Conservation (phyloP, 2,329 filamentous ascomycete species). For the Cladosporium sp. region DNA sequence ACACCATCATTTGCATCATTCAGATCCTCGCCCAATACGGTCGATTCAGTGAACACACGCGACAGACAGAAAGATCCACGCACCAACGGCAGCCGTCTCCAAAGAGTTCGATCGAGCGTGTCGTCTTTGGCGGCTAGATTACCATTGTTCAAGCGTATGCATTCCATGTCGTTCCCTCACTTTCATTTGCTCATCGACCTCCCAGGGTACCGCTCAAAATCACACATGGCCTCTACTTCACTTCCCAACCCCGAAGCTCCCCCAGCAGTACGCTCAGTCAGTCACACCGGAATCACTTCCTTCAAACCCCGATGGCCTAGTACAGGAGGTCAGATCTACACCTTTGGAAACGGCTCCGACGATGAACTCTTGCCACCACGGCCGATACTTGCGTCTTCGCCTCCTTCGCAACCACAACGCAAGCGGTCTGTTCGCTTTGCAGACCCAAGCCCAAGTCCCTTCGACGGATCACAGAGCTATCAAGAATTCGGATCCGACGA, state of each 20-base stretch:
- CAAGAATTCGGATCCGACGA: conserved; percentile 2
- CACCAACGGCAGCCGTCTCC: neutral
- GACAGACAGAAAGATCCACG: neutral
- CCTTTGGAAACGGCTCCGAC: conserved; percentile 4
- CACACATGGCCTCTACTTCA: neutral
- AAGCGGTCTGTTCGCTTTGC: conserved; percentile 12
- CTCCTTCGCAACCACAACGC: neutral
- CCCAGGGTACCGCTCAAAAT: conserved; percentile 1
- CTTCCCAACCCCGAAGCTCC: neutral
- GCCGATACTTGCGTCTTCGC: neutral
- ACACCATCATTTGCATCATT: conserved; percentile 9
- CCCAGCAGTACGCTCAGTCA: neutral
- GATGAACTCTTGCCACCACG: neutral
- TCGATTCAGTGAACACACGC: neutral
- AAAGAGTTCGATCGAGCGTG: neutral
- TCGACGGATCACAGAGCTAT: conserved; percentile 9
- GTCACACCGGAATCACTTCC: neutral
- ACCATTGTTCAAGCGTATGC: neutral
- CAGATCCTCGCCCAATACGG: conserved; percentile 1
- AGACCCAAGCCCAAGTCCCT: conserved; percentile 1
- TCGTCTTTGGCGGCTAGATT: neutral
- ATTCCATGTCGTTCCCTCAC: neutral
- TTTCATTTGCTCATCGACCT: neutral
- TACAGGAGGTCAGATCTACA: conserved; percentile 4
- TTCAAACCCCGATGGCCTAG: conserved; percentile 2